phyloP scores from a whole-genome alignment of 176 grass and related monocot species.

The Juncus inflexus region DNA sequence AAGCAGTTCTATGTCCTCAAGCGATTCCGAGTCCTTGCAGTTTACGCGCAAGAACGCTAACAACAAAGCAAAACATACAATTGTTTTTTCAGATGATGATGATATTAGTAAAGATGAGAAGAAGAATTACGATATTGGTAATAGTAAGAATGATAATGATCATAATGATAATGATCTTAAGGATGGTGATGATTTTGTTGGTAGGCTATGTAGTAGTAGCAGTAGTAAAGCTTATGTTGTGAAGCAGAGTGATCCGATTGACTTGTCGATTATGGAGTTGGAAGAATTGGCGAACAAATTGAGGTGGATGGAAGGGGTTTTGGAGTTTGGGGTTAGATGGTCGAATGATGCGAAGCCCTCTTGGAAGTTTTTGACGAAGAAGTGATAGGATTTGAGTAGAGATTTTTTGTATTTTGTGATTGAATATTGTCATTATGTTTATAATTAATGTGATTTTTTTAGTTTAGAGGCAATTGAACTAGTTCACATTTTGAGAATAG shows the following conservation, averaged over 20 bases:
- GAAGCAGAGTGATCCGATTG: background rate
- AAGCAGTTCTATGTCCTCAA: background rate
- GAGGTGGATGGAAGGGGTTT: conserved; percentile 28
- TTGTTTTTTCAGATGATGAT: background rate
- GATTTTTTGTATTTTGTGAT: too few relatives aligned
- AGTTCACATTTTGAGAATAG: too few relatives aligned
- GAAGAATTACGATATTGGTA: background rate
- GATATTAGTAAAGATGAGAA: background rate
- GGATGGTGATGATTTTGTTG: too few relatives aligned
- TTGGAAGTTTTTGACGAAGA: conserved; percentile 15
- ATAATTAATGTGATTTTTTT: too few relatives aligned
- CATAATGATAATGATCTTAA: too few relatives aligned
- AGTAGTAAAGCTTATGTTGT: too few relatives aligned
- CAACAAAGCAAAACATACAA: background rate
- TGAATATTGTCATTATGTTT: too few relatives aligned
- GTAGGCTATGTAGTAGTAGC: too few relatives aligned
- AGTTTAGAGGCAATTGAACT: too few relatives aligned
- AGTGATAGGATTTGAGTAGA: too few relatives aligned
- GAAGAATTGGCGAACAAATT: conserved; percentile 25
- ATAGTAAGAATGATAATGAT: too few relatives aligned
- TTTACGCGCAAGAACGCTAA: background rate
- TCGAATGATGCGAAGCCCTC: background rate
- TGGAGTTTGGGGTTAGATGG: conserved; percentile 7
- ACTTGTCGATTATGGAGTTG: conserved; percentile 27
- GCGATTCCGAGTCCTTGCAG: background rate